phyloP scores from a whole-genome alignment of 2,329 filamentous ascomycete species.

The Karstenula rhodostoma region DNA sequence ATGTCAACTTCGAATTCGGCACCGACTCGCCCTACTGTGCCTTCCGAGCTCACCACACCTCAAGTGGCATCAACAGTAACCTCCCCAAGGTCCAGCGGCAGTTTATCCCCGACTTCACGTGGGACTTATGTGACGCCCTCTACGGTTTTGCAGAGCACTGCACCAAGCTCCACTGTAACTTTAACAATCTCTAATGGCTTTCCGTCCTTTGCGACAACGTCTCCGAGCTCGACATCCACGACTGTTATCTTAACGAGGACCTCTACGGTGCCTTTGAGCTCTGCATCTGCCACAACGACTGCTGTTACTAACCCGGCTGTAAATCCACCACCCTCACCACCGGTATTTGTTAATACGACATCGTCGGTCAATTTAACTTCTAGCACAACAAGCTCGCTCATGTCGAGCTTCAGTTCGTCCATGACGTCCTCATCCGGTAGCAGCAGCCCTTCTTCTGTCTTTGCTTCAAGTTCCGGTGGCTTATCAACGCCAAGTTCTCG shows the following conservation, averaged over 20 bases:
- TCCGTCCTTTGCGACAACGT: not conserved
- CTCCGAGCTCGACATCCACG: not conserved
- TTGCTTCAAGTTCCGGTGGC: not conserved
- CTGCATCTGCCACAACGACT: not conserved
- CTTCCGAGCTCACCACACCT: not conserved
- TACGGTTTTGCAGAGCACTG: not conserved
- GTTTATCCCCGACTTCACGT: not conserved
- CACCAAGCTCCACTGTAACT: not conserved
- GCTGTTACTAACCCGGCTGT: not conserved
- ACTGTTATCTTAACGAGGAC: not conserved
- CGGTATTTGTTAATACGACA: conserved; percentile 16
- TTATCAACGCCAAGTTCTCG: not conserved
- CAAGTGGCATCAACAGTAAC: not conserved
- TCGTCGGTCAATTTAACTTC: conserved; percentile 12
- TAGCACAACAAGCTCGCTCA: conserved; percentile 5
- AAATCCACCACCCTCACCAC: conserved; percentile 2
- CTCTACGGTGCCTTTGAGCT: conserved; percentile 6
- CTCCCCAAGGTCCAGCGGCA: not conserved
- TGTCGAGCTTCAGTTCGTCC: not conserved
- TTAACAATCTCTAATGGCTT: not conserved
- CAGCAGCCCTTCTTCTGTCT: not conserved
- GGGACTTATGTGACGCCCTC: not conserved
- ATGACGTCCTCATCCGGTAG: not conserved
- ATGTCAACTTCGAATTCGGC: not conserved
- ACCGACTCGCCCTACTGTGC: conserved; percentile 1